These are phyloP conservation scores for Erysimum cheiranthoides DNA, from an alignment of 345 rosid genomes.

Conservation along the genomic window DNA sequence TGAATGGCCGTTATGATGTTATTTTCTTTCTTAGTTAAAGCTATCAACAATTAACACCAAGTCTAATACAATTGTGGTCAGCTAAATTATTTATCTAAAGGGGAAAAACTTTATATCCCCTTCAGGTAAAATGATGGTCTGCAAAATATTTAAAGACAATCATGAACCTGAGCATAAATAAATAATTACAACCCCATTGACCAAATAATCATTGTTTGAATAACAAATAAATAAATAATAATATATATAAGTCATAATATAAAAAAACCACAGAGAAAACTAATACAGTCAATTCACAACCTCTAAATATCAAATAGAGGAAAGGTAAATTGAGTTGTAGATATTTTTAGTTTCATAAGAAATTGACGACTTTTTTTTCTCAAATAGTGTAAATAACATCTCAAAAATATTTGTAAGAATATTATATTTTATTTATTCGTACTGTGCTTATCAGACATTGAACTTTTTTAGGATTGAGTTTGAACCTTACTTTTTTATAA, in stretches of 20 bases:
- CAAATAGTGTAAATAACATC: background rate
- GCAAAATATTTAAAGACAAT: background rate
- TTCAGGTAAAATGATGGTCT: background rate
- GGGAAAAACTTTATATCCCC: background rate
- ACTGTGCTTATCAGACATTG: background rate
- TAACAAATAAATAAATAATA: background rate
- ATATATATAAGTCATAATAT: background rate
- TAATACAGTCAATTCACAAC: background rate
- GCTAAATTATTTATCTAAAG: background rate
- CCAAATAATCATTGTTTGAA: background rate
- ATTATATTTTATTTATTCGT: slow-evolving; percentile 2
- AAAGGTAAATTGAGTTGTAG: background rate
- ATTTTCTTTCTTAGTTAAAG: background rate
- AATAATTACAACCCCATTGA: background rate
- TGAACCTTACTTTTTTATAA: background rate
- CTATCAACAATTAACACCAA: background rate
- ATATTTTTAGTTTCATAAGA: background rate
- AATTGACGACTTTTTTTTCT: background rate
- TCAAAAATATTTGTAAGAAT: background rate
- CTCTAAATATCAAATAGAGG: background rate
- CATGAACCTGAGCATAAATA: background rate
- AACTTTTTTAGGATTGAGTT: background rate
- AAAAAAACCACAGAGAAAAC: background rate
- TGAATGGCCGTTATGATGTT: background rate
- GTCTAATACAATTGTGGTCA: background rate